phyloP scores from a whole-genome alignment of 225 moss, liverwort and hornwort genomes.

The Physcomitrellopsis africana region DNA sequence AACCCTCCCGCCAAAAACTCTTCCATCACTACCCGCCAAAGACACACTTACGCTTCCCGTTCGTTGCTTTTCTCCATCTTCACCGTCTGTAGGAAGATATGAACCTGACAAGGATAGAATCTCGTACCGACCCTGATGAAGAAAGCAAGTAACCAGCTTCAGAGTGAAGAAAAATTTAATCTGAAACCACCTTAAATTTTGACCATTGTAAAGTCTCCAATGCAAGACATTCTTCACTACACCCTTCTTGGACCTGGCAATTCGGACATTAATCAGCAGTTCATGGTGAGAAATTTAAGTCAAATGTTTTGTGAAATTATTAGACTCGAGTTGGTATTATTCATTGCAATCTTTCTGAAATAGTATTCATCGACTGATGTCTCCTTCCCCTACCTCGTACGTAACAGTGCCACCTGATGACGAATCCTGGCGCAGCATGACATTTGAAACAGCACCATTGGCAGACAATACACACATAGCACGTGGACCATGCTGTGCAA shows the following conservation, averaged over 20 bases:
- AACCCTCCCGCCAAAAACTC: conserved; percentile 94
- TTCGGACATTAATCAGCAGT: background rate
- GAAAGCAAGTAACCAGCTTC: conserved; percentile 22
- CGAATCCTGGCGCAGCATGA: conserved; percentile 82
- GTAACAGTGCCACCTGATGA: conserved; percentile 90
- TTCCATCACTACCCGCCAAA: conserved; percentile 87
- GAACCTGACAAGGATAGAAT: conserved; percentile 95
- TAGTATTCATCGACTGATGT: background rate
- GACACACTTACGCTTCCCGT: conserved; percentile 88
- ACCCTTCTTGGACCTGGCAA: background rate
- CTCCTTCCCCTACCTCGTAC: conserved; percentile 69
- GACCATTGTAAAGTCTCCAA: background rate
- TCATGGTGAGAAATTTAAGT: background rate
- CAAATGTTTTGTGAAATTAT: background rate
- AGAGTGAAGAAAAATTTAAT: conserved; percentile 34
- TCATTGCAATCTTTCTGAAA: background rate
- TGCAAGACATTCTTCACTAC: conserved; percentile 1
- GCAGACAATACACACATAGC: conserved; percentile 95
- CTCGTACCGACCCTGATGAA: conserved; percentile 85
- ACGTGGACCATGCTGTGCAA: conserved; percentile 89
- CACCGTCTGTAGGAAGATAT: conserved; percentile 68
- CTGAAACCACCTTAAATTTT: conserved; percentile 25
- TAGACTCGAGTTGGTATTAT: background rate
- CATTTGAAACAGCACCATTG: conserved; percentile 91
- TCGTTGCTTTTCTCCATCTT: conserved; percentile 71